Evolutionary conservation across 2,329 filamentous ascomycete genomes (phyloP).

Genomic region (Endoconidiophora laricicola): DNA sequence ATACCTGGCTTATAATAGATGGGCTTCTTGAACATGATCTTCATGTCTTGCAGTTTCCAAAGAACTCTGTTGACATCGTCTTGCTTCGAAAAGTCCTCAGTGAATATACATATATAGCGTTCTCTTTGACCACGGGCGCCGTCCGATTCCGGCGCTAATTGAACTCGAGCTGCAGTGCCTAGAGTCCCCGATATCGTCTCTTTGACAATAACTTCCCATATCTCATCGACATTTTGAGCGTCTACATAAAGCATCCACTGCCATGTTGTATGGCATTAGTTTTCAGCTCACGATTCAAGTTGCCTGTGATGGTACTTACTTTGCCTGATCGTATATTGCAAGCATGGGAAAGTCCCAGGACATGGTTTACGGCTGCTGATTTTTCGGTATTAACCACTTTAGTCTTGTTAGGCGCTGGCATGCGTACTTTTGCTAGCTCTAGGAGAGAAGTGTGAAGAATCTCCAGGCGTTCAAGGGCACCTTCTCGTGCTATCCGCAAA

Average conservation of each 20-base stretch:
- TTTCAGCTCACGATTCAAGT: too few species aligned
- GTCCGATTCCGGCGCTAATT: slow-evolving; percentile 32
- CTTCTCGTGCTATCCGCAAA: slow-evolving; percentile 31
- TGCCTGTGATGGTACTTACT: slow-evolving; percentile 21
- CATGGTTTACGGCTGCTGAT: slow-evolving; percentile 31
- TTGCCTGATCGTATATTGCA: slow-evolving; percentile 49
- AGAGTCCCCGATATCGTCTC: slow-evolving; percentile 53
- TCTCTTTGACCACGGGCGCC: slow-evolving; percentile 24
- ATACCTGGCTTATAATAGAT: slow-evolving; percentile 68
- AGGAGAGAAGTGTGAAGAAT: slow-evolving; percentile 32
- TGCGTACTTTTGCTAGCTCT: slow-evolving; percentile 25
- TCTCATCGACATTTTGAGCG: slow-evolving; percentile 35
- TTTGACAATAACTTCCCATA: slow-evolving; percentile 50
- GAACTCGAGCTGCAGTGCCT: slow-evolving; percentile 56
- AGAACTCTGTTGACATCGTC: slow-evolving; percentile 55
- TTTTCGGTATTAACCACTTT: slow-evolving; percentile 34
- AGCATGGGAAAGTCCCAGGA: slow-evolving; percentile 44
- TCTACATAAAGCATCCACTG: slow-evolving; percentile 62
- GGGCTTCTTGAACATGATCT: slow-evolving; percentile 34
- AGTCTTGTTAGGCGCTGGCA: slow-evolving; percentile 22
- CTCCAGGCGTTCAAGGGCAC: slow-evolving; percentile 33
- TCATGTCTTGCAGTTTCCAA: slow-evolving; percentile 41
- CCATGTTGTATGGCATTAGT: too few species aligned
- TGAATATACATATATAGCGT: slow-evolving; percentile 63
- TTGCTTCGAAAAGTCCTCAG: slow-evolving; percentile 52